These are phyloP conservation scores for Cryptococcus floricola DNA, from an alignment of 1,284 basidiomycete genomes.

Conservation along the genomic window DNA sequence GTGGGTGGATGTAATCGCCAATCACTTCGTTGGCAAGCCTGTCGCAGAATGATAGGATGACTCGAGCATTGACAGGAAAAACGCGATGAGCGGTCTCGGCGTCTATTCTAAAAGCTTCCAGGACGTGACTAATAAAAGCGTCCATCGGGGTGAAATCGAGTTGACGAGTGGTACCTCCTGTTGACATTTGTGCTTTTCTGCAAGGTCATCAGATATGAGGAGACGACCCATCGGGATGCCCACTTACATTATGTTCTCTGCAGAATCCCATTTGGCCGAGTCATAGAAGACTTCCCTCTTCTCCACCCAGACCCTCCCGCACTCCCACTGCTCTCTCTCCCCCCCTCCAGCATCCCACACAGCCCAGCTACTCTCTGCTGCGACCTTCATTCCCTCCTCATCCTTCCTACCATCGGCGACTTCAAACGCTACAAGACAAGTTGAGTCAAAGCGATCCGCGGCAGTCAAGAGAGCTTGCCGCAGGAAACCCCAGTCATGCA, in stretches of 20 bases:
- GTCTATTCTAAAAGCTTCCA: conserved; percentile 65
- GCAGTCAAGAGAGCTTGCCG: conserved; percentile 66
- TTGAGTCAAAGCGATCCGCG: conserved; percentile 81
- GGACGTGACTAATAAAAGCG: conserved; percentile 69
- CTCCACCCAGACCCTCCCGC: conserved; percentile 87
- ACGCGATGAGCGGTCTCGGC: conserved; percentile 75
- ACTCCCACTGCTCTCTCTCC: conserved; percentile 69
- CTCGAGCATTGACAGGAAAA: conserved; percentile 64
- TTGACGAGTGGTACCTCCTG: conserved; percentile 33
- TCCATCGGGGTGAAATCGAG: conserved; percentile 93
- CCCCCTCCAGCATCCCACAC: conserved; percentile 56
- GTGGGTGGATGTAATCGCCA: conserved; percentile 75
- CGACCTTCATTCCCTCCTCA: conserved; percentile 68
- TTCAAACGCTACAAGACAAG: conserved; percentile 78
- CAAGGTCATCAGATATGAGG: background rate
- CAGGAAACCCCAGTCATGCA: conserved; percentile 62
- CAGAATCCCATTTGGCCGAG: conserved; percentile 68
- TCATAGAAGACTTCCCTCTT: conserved; percentile 93
- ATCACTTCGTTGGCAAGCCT: conserved; percentile 55
- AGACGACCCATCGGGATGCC: background rate
- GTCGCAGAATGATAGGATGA: conserved; percentile 42
- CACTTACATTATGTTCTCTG: conserved; percentile 77
- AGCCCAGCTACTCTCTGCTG: conserved; percentile 78
- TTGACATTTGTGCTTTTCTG: conserved; percentile 31
- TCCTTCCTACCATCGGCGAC: conserved; percentile 67